A percentile compares a stretch with the other conserved stretches of the same genome.
Conservation (phyloP, 1,284 basidiomycete species). For the Ceratorhiza oryzae-sativae region DNA sequence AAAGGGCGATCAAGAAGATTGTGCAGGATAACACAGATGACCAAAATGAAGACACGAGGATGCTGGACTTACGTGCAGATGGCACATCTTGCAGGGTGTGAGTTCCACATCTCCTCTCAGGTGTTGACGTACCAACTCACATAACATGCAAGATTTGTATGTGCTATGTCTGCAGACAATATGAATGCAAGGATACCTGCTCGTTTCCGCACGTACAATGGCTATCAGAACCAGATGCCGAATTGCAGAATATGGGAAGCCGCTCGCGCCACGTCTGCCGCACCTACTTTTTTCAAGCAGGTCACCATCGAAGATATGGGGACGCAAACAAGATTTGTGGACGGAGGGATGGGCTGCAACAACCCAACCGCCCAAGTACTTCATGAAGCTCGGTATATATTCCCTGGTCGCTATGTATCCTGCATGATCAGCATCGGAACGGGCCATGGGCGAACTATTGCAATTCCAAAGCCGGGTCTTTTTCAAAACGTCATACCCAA, state of each 20-base stretch:
- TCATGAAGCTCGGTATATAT: neutral
- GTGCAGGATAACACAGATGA: neutral
- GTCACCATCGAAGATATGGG: neutral
- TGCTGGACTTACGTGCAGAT: neutral
- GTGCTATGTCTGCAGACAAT: conserved; percentile 9
- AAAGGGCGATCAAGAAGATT: conserved; percentile 1
- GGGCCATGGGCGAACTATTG: neutral
- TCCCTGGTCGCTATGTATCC: neutral
- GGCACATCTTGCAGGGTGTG: conserved; percentile 1
- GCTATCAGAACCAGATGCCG: neutral
- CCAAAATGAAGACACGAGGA: neutral
- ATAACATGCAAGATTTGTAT: neutral
- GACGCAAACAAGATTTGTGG: neutral
- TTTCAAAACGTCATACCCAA: neutral
- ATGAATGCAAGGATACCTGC: conserved; percentile 11
- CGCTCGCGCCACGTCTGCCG: conserved; percentile 36
- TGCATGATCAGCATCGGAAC: conserved; percentile 4
- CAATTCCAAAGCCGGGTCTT: neutral
- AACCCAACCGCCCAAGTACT: conserved; percentile 1
- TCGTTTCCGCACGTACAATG: conserved; percentile 12
- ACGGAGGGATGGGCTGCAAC: conserved; percentile 16
- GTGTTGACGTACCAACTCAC: neutral
- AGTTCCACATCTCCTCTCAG: neutral
- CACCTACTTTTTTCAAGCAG: conserved; percentile 35
- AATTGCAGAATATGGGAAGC: conserved; percentile 40